Conservation (phyloP, 371 early-diverging fungal genomes). For the Capillidium rhysosporum region DNA sequence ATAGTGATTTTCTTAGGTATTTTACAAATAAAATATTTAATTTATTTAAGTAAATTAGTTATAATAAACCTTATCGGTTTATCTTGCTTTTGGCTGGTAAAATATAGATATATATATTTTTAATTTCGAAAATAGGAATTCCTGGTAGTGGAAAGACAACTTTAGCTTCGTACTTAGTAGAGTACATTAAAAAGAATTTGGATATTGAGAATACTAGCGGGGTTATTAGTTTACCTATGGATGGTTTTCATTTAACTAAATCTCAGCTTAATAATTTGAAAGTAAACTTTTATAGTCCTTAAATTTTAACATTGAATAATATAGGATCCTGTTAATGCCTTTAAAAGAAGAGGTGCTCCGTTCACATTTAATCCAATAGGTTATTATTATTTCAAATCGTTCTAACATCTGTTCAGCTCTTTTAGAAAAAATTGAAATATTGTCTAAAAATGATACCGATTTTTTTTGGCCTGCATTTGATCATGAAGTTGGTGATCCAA, state of each 20-base stretch:
- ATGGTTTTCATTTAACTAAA: slow-evolving; percentile 20
- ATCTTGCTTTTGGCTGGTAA: not conserved
- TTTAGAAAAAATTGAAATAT: not conserved
- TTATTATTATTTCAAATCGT: not conserved
- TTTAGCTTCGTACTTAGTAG: slow-evolving; percentile 10
- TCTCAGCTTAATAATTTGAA: slow-evolving; percentile 13
- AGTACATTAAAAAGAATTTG: not conserved
- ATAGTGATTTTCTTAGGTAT: no score
- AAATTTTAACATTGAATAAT: not conserved
- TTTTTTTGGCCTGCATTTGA: slow-evolving; percentile 17
- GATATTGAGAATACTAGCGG: slow-evolving; percentile 2
- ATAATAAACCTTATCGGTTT: not conserved
- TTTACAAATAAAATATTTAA: no score
- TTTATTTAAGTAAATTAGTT: not conserved
- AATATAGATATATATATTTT: not conserved
- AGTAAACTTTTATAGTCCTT: slow-evolving; percentile 4
- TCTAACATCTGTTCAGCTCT: not conserved
- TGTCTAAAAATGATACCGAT: not conserved
- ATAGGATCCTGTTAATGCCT: slow-evolving; percentile 17
- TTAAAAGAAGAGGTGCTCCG: slow-evolving; percentile 23
- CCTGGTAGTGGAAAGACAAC: slow-evolving; percentile 26
- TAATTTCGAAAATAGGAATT: slow-evolving; percentile 12
- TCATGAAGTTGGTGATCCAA: slow-evolving; percentile 19
- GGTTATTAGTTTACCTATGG: slow-evolving; percentile 20
- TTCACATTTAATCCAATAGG: slow-evolving; percentile 21